Percentiles rank a stretch among this genome's conserved stretches.
Evolutionary conservation across 2,329 filamentous ascomycete genomes (phyloP).

Genomic region (Purpureocillium lavendulum): DNA sequence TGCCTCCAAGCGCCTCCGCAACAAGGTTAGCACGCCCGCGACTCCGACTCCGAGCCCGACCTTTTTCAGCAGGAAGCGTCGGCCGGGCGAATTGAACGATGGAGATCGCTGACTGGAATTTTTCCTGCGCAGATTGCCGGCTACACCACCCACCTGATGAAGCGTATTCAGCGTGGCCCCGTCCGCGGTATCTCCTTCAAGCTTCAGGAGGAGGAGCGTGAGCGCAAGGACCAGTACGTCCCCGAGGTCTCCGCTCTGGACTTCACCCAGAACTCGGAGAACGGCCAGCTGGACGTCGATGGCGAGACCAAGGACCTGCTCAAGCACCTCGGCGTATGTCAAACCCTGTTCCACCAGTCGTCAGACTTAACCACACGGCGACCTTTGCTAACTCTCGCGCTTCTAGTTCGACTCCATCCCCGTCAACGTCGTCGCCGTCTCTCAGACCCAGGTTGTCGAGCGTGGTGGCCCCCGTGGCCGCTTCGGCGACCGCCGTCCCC

Average conservation of each 20-base stretch:
- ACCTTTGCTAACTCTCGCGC: constrained; percentile 17
- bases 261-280: constrained; percentile 83
- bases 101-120: constrained; percentile 9
- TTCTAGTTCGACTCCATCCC: constrained; percentile 89
- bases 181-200: constrained; percentile 99
- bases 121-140: constrained; percentile 66
- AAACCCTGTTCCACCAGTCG: background rate
- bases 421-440: constrained; percentile 88
- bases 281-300: constrained; percentile 89
- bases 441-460: constrained; percentile 80
- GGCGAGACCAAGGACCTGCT: constrained; percentile 97
- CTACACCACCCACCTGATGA: constrained; percentile 98
- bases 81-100: background rate
- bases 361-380: background rate
- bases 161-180: constrained; percentile 98
- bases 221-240: constrained; percentile 99
- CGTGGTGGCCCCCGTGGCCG: constrained; percentile 67
- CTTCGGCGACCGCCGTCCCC: constrained; percentile 55
- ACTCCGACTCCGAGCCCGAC: background rate
- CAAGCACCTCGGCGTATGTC: constrained; percentile 95
- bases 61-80: too few relatives aligned
- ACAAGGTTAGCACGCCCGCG: constrained; percentile 63
- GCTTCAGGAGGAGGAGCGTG: constrained; percentile 99
- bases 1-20: constrained; percentile 95
- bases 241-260: constrained; percentile 98